Base-by-base conservation (phyloP, 352 stramenopile species). In the Paralagenidium karlingii region DNA sequence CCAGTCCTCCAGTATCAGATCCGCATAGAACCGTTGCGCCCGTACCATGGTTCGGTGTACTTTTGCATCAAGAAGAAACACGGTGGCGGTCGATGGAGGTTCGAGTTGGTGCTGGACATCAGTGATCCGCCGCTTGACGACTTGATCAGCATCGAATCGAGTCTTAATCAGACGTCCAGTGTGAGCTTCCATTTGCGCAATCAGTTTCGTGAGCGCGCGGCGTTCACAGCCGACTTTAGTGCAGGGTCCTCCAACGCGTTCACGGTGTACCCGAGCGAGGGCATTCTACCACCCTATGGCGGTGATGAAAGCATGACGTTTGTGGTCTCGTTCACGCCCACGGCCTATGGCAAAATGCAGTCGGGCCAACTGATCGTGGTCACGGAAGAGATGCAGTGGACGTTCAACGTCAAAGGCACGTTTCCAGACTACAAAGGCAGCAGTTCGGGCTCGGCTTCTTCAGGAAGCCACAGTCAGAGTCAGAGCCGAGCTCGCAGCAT, bases 341-440 rank as follows among this genome's bases (percentile, higher is more conserved):
- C 67, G 5, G 86, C 86, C 7, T 96, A 96, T 43, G 86, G 87
- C 34, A 94, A 94, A 42, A 85, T 89, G 61, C 71, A 91, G 49
- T 88, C 70, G 0, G 86, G 78, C 0, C 77, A 89, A 30, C 63
- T 96, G 13, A 45, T 94, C 13, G 90, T 96, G 26, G 31, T 60
- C 19, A 96, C 85, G 0, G 79, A 93, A 30, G 82, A 95, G 33
- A 93, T 93, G 78, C 82, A 94, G 55, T 96, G 85, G 85, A 93
- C 75, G 27, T 96, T 95, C 58, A 82, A 93, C 20, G 73, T 96
- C 19, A 87, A 87, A 38, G 84, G 84, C 15, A 79, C 63, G 10
- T 91, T 91, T 27, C 83, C 85, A 0, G 75, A 90, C 34, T 61
- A 58, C 51, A 49, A 49, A 33, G 34, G n/a, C n/a, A n/a, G n/a